These are phyloP conservation scores for Annona squamosa DNA, from an alignment of 164 flowering plant genomes.

Conservation along the genomic window DNA sequence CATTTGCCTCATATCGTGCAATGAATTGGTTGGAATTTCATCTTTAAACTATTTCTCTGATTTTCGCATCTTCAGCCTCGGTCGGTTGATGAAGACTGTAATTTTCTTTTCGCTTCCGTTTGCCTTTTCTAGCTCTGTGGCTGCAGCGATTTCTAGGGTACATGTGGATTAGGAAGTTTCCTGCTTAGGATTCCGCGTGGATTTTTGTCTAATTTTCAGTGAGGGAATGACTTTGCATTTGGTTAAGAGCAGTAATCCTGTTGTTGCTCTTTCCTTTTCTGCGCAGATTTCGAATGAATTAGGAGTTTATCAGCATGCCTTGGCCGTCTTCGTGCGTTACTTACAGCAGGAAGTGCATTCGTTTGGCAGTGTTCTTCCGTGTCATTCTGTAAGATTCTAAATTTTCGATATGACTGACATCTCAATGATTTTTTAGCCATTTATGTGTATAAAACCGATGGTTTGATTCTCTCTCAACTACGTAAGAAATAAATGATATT, in stretches of 20 bases:
- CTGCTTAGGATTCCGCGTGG: not conserved
- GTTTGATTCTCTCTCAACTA: not conserved
- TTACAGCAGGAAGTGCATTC: slow-evolving; percentile 15
- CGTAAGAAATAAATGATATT: not conserved
- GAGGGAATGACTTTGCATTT: not conserved
- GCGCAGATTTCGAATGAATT: slow-evolving; percentile 2
- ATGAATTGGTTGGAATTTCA: not conserved
- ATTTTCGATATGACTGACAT: slow-evolving; percentile 5
- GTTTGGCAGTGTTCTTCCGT: slow-evolving; percentile 21
- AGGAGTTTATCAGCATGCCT: slow-evolving; percentile 14
- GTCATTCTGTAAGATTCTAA: slow-evolving; percentile 19
- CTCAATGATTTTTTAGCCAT: not conserved
- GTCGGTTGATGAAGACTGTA: not conserved
- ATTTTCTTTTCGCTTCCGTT: not conserved
- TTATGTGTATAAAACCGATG: not conserved
- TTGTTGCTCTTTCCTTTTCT: not conserved
- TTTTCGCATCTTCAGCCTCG: too few relatives aligned
- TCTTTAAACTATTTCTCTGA: not conserved
- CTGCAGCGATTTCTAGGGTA: not conserved
- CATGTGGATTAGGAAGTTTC: not conserved
- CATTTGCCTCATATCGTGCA: too few relatives aligned
- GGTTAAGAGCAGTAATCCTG: not conserved
- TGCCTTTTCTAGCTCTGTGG: not conserved
- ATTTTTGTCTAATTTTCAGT: not conserved
- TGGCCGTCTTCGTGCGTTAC: slow-evolving; percentile 12